Conservation (phyloP, 140 eudicot species). For the Senecio squalidus region DNA sequence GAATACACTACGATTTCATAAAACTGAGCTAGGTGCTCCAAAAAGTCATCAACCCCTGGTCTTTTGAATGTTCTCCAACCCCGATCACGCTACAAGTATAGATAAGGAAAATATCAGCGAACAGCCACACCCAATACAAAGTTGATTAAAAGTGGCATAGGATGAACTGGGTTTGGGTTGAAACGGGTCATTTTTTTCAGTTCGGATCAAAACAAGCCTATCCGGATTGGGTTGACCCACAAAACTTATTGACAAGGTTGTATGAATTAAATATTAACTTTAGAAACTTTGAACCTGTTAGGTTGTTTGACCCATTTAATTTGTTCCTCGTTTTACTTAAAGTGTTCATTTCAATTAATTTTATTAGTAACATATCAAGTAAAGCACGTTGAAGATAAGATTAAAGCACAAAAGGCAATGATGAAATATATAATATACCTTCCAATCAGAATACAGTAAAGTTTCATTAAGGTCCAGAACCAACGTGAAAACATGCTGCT, state of each 20-base stretch:
- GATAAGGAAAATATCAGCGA: slow-evolving; percentile 3
- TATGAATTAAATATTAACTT: no score
- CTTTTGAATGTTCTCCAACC: slow-evolving; percentile 98
- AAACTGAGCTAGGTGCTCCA: slow-evolving; percentile 82
- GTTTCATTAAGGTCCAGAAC: slow-evolving; percentile 90
- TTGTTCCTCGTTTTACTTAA: no score
- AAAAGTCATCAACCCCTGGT: slow-evolving; percentile 89
- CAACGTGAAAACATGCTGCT: slow-evolving; percentile 76
- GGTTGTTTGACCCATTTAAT: no score
- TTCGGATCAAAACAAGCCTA: no score
- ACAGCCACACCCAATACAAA: slow-evolving; percentile 1
- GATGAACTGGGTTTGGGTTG: no score
- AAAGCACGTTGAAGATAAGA: not conserved
- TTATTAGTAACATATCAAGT: not conserved
- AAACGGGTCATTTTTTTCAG: no score
- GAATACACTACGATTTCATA: slow-evolving; percentile 82
- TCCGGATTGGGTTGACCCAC: no score
- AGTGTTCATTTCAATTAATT: no score
- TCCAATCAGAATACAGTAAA: slow-evolving; percentile 90
- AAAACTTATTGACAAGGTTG: no score
- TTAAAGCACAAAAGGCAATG: slow-evolving; percentile 7
- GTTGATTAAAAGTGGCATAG: no score
- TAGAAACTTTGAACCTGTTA: no score
- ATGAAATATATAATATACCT: slow-evolving; percentile 34
- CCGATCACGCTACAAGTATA: slow-evolving; percentile 66